Percentiles rank a stretch among this genome's conserved stretches.
phyloP scores from a whole-genome alignment of 352 stramenopile genomes.

The Globisporangium megalacanthum region DNA sequence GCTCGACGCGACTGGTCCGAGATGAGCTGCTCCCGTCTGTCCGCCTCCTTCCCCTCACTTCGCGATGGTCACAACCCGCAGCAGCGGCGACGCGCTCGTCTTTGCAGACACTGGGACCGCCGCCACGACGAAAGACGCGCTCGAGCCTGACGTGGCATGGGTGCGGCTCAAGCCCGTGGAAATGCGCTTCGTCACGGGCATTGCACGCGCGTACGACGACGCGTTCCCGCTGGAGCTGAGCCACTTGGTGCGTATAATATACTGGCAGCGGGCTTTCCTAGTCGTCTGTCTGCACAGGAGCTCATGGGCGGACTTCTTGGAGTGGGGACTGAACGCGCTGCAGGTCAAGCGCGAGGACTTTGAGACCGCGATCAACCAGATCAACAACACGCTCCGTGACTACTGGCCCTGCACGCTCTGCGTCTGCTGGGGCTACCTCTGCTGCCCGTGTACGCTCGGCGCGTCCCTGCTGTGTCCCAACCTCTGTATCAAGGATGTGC shows the following conservation, averaged over 20 bases:
- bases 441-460: slow-evolving; percentile 59
- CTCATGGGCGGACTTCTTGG: no score
- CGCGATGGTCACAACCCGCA: background rate
- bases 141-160: slow-evolving; percentile 24
- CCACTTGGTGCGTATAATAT: slow-evolving; percentile 25
- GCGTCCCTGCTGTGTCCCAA: slow-evolving; percentile 64
- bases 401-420: slow-evolving; percentile 79
- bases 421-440: slow-evolving; percentile 61
- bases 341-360: slow-evolving; percentile 57
- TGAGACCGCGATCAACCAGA: slow-evolving; percentile 70
- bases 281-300: no score
- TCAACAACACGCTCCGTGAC: slow-evolving; percentile 82
- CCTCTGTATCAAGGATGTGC: slow-evolving; percentile 69
- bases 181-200: slow-evolving; percentile 67
- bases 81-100: background rate
- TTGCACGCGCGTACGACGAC: slow-evolving; percentile 67
- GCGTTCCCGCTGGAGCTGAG: slow-evolving; percentile 55
- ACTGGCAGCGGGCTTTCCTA: no score
- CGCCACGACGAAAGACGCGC: background rate
- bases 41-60: no score
- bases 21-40: no score
- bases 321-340: background rate
- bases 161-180: slow-evolving; percentile 50
- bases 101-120: background rate
- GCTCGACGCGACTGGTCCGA: no score